A percentile compares a stretch with the other conserved stretches of the same genome.
phyloP scores from a whole-genome alignment of 306 rosid genomes.

The Vicia faba region DNA sequence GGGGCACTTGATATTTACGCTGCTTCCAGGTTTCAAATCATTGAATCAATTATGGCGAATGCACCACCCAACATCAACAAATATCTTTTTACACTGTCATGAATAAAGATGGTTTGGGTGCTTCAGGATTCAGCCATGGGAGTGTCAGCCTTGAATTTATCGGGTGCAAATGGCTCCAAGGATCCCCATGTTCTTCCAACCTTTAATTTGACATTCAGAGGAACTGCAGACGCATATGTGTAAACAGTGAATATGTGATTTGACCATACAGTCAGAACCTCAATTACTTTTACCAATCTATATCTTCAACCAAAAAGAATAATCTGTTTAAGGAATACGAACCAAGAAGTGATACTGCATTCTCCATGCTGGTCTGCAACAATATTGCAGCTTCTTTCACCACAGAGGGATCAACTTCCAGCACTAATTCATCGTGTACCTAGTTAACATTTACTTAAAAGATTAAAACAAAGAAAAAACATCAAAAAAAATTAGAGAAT shows the following conservation, averaged over 20 bases:
- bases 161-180: conserved; percentile 64
- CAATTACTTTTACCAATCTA: conserved; percentile 18
- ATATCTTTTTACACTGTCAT: conserved; percentile 21
- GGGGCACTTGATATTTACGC: conserved; percentile 7
- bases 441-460: conserved; percentile 41
- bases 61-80: conserved; percentile 27
- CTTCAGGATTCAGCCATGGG: conserved; percentile 43
- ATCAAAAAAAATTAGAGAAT: conserved; percentile 10
- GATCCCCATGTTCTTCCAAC: conserved; percentile 97
- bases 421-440: conserved; percentile 95
- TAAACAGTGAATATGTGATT: conserved; percentile 32
- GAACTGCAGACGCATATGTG: conserved; percentile 61
- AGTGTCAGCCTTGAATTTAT: conserved; percentile 43
- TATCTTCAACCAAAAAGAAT: not conserved
- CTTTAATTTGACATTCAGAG: conserved; percentile 79
- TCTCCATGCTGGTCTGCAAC: conserved; percentile 86
- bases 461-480: conserved; percentile 12
- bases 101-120: conserved; percentile 18
- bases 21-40: conserved; percentile 10
- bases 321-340: conserved; percentile 35
- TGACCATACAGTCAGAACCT: conserved; percentile 16
- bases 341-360: conserved; percentile 89
- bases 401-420: conserved; percentile 84
- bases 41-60: conserved; percentile 1
- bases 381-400: conserved; percentile 73